Conservation (phyloP, 1,284 basidiomycete genomes). For the Leccinum insigne region DNA sequence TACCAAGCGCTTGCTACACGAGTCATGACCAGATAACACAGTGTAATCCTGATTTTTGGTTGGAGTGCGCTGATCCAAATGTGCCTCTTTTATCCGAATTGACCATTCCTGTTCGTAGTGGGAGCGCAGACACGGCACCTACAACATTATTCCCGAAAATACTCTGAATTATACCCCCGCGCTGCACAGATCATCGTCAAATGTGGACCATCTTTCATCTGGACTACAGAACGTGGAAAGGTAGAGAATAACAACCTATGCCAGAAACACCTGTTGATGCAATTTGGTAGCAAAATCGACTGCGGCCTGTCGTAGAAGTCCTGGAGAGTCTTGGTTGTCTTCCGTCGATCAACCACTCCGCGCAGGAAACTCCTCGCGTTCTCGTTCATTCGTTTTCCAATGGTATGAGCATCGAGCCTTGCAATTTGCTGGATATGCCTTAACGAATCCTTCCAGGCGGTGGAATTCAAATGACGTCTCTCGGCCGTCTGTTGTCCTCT, state of each 20-base stretch:
- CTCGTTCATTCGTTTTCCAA: slow-evolving; percentile 59
- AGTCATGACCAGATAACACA: slow-evolving; percentile 18
- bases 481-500: slow-evolving; percentile 38
- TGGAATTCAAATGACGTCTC: slow-evolving; percentile 38
- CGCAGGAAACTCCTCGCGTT: slow-evolving; percentile 28
- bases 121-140: slow-evolving; percentile 49
- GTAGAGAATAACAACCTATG: slow-evolving; percentile 29
- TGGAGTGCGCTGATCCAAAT: slow-evolving; percentile 42
- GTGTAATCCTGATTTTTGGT: slow-evolving; percentile 48
- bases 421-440: neutral
- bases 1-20: neutral
- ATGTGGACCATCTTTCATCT: slow-evolving; percentile 42
- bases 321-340: slow-evolving; percentile 42
- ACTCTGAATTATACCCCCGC: slow-evolving; percentile 47
- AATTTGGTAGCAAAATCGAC: slow-evolving; percentile 25
- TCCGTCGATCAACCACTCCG: slow-evolving; percentile 11
- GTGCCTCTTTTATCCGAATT: neutral
- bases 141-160: slow-evolving; percentile 48
- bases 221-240: slow-evolving; percentile 30
- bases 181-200: slow-evolving; percentile 49
- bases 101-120: slow-evolving; percentile 36
- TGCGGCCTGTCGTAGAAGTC: slow-evolving; percentile 42
- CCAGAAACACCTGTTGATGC: slow-evolving; percentile 2
- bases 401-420: slow-evolving; percentile 34
- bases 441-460: slow-evolving; percentile 42